phyloP scores from a whole-genome alignment of 202 grass and related monocot species.

The Brachypodium distachyon region DNA sequence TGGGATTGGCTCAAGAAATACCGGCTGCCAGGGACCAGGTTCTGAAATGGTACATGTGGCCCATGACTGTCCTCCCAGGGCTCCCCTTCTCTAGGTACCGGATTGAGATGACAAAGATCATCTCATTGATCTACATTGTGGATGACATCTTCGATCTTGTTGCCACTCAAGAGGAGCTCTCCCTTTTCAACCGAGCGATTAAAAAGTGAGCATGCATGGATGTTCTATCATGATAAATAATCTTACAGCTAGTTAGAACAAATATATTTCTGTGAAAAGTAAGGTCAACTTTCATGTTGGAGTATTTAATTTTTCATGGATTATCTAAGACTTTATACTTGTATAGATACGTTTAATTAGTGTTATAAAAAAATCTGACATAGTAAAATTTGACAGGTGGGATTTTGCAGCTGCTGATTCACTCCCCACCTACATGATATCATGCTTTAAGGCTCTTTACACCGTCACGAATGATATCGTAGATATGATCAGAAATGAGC shows the following conservation, averaged over 20 bases:
- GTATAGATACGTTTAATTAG: not conserved
- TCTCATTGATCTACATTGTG: conserved; percentile 50
- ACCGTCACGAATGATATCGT: conserved; percentile 34
- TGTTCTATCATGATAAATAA: not conserved
- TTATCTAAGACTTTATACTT: not conserved
- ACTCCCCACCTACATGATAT: conserved; percentile 29
- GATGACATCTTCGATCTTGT: conserved; percentile 74
- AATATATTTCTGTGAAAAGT: too few relatives aligned
- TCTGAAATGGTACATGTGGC: conserved; percentile 55
- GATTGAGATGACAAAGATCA: conserved; percentile 43
- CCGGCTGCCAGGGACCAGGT: conserved; percentile 35
- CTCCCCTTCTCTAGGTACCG: conserved; percentile 34
- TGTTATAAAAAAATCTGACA: not conserved
- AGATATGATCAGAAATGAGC: not conserved
- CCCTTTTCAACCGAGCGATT: conserved; percentile 34
- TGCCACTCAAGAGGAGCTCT: conserved; percentile 40
- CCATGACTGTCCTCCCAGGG: conserved; percentile 18
- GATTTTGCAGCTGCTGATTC: conserved; percentile 5
- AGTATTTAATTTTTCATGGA: too few relatives aligned
- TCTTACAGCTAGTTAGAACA: too few relatives aligned
- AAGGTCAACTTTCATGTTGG: too few relatives aligned
- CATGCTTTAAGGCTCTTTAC: conserved; percentile 30
- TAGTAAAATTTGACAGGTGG: conserved; percentile 7
- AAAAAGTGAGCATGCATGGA: conserved; percentile 24
- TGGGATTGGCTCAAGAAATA: conserved; percentile 45